Evolutionary conservation across 352 stramenopile species (phyloP), one percentile per base, ranked within the genome.

Genomic region (Phytophthora vignae): DNA sequence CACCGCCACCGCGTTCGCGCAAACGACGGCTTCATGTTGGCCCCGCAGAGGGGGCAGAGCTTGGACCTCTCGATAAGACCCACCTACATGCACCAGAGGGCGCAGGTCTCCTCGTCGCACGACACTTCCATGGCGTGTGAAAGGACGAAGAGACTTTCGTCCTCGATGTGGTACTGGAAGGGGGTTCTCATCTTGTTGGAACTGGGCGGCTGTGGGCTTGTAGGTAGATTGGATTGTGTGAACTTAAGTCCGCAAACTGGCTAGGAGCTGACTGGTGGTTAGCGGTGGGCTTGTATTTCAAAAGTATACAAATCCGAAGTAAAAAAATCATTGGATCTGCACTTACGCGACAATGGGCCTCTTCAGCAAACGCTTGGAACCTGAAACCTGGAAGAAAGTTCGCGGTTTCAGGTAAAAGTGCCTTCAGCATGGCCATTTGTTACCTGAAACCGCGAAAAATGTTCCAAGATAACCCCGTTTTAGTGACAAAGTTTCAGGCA

Each of bases 21-120:
- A 8, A 55, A 15, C 6, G 48, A 55, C 10, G 21, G 21, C 17
- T 31, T 42, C 48, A 55, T 55, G 22, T 12, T 15, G 19, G 10
- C 27, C 8, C 2, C 22, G 3, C 27, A 31, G 27, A 19, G 33
- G 5, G 31, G 31, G n/a, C 17, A 50, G 29, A 49, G 10, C 19
- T 50, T 60, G n/a, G 12, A 14, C 31, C 8, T 60, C 33, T 60
- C 54, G 4, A 64, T 64, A 1, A 56, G 15, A 4, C 57, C 57
- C 29, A 48, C 42, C 57, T 55, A 44, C 25, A 55, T 64, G n/a
- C n/a, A n/a, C n/a, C n/a, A n/a, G n/a, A n/a, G n/a, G n/a, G 4
- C 29, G 11, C 27, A 64, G 17, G 9, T 8, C n/a, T 22, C 15
- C 40, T 64, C 44, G 14, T 64, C 57, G 42, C 57, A 48, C 12